Evolutionary conservation across 805 yeast genomes (phyloP).

Genomic region (Saturnispora quitensis): DNA sequence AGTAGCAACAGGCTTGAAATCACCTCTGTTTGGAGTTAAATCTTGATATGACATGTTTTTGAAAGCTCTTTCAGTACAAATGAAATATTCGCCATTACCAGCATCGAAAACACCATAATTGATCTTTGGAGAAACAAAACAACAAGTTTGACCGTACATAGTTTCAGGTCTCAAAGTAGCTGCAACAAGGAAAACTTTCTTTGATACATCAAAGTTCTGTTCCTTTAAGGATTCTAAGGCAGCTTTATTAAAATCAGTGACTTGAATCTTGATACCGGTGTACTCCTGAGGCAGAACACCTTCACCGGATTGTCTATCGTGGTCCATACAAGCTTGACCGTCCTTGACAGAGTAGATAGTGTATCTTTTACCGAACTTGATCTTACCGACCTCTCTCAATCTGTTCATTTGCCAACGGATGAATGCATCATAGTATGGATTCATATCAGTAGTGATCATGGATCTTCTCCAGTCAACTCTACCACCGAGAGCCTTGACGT

Average conservation of each 20-base stretch:
- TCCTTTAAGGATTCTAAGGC: conserved; percentile 48
- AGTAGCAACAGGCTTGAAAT: conserved; percentile 46
- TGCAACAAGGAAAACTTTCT: conserved; percentile 74
- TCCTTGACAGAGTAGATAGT: conserved; percentile 96
- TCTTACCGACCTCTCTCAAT: conserved; percentile 76
- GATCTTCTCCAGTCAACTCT: conserved; percentile 98
- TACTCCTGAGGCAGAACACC: conserved; percentile 97
- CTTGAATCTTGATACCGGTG: conserved; percentile 80
- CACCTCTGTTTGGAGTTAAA: conserved; percentile 81
- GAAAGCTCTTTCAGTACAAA: conserved; percentile 92
- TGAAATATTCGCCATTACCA: conserved; percentile 62
- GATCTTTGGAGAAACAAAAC: conserved; percentile 94
- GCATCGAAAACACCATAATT: conserved; percentile 86
- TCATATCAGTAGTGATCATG: conserved; percentile 87
- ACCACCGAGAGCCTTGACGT: conserved; percentile 77
- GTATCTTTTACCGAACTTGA: conserved; percentile 96
- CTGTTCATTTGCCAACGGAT: conserved; percentile 94
- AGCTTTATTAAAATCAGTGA: conserved; percentile 46
- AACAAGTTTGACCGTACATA: conserved; percentile 97
- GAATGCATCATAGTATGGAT: conserved; percentile 91
- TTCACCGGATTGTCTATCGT: conserved; percentile 95
- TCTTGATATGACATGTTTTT: conserved; percentile 96
- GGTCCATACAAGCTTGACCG: conserved; percentile 99
- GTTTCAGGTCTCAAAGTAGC: conserved; percentile 98
- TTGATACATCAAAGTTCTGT: conserved; percentile 34